A percentile compares a stretch with the other conserved stretches of the same genome.
These are phyloP conservation scores for Salvia rosmarinus DNA, from an alignment of 257 asterid species.

Conservation along the genomic window DNA sequence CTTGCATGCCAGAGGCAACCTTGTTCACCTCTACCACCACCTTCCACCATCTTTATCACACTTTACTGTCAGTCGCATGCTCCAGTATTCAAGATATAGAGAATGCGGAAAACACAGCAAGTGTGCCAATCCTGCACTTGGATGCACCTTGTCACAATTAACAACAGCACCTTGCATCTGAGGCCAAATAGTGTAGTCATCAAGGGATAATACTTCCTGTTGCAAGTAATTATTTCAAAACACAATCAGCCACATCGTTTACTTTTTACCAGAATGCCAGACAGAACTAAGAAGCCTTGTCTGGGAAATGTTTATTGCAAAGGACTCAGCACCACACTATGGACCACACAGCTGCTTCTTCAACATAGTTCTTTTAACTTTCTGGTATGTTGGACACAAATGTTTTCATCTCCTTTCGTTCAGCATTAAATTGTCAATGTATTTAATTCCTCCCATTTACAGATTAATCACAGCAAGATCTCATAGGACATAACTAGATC, in stretches of 20 bases:
- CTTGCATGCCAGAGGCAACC: not conserved
- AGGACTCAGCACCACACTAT: no score
- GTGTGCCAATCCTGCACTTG: not conserved
- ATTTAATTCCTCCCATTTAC: not conserved
- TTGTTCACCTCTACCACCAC: not conserved
- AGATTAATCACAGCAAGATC: not conserved
- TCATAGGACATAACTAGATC: not conserved
- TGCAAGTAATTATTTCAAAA: constrained; percentile 11
- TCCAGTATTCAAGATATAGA: not conserved
- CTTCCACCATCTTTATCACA: not conserved
- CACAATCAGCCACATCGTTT: not conserved
- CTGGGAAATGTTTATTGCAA: no score
- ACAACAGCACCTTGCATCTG: constrained; percentile 30
- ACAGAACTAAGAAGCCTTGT: not conserved
- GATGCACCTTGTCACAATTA: not conserved
- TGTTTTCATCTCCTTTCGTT: not conserved
- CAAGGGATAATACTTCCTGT: not conserved
- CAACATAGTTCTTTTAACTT: no score
- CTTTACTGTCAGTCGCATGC: not conserved
- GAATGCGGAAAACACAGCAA: not conserved
- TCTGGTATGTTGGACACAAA: not conserved
- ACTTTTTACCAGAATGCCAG: constrained; percentile 12
- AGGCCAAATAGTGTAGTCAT: constrained; percentile 4
- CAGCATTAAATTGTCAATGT: not conserved
- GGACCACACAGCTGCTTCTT: no score